A percentile compares a stretch with the other conserved stretches of the same genome.
Conservation (phyloP, 371 early-diverging fungal species). For the Apophysomyces trapeziformis region DNA sequence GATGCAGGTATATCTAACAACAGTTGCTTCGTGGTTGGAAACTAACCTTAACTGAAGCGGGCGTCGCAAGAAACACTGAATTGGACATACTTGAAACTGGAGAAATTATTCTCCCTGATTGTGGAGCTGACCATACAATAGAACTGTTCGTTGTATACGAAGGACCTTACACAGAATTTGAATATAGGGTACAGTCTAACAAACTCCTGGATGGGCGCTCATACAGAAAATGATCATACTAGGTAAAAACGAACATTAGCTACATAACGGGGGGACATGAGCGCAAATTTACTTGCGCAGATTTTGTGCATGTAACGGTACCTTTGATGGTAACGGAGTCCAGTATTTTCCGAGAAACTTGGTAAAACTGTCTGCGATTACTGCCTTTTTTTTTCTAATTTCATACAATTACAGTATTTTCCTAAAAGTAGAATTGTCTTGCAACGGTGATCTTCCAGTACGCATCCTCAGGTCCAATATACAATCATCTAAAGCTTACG, state of each 20-base stretch:
- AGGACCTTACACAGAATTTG: constrained; percentile 49
- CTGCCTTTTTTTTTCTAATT: constrained; percentile 2
- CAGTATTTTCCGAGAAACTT: constrained; percentile 61
- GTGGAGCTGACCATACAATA: constrained; percentile 52
- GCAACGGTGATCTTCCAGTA: constrained; percentile 64
- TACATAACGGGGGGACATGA: constrained; percentile 53
- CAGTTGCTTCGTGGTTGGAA: constrained; percentile 3
- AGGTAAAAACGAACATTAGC: constrained; percentile 56
- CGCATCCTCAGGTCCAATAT: constrained; percentile 56
- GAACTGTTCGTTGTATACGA: constrained; percentile 61
- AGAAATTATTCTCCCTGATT: constrained; percentile 57
- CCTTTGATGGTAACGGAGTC: constrained; percentile 62
- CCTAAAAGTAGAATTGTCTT: constrained; percentile 61
- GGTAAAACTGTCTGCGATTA: constrained; percentile 19
- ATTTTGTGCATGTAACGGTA: constrained; percentile 57
- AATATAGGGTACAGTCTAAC: constrained; percentile 53
- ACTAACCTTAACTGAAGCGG: constrained; percentile 11
- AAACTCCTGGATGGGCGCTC: background rate
- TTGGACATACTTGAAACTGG: constrained; percentile 56
- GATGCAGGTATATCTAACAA: background rate
- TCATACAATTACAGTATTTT: constrained; percentile 43
- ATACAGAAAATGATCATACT: background rate
- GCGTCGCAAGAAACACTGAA: constrained; percentile 17
- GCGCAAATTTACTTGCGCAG: constrained; percentile 56
- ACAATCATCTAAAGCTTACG: constrained; percentile 48